Evolutionary conservation across 306 rosid genomes (phyloP).

Genomic region (Senna siamea): DNA sequence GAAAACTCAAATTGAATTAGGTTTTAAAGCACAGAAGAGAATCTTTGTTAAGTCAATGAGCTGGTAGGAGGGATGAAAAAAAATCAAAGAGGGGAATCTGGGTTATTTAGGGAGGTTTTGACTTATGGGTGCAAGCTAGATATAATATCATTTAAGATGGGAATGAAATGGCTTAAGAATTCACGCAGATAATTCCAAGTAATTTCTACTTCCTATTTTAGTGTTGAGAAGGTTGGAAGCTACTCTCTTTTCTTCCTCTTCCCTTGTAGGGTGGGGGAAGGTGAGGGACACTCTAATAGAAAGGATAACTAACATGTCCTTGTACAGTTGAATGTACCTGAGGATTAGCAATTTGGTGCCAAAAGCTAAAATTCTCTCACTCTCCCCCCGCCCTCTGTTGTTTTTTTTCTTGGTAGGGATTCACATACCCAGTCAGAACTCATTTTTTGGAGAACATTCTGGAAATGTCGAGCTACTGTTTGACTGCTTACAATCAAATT

Average conservation of each 20-base stretch:
- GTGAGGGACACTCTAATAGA: too few relatives aligned
- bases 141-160: background rate
- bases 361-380: conserved; percentile 1
- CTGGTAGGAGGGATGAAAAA: background rate
- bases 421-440: conserved; percentile 78
- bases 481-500: conserved; percentile 83
- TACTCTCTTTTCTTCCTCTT: background rate
- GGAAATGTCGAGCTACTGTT: conserved; percentile 73
- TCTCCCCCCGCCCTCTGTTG: background rate
- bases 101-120: background rate
- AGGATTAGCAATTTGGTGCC: conserved; percentile 30
- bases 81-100: background rate
- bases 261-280: too few relatives aligned
- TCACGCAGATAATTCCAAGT: conserved; percentile 10
- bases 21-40: background rate
- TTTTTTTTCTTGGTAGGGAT: conserved; percentile 61
- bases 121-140: conserved; percentile 6
- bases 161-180: conserved; percentile 16
- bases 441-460: conserved; percentile 90
- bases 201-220: conserved; percentile 27
- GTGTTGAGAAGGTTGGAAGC: conserved; percentile 5
- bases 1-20: background rate
- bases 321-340: background rate
- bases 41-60: background rate
- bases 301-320: too few relatives aligned